Evolutionary conservation across 805 yeast genomes (phyloP).

Genomic region (Diddensiella santjacobensis): DNA sequence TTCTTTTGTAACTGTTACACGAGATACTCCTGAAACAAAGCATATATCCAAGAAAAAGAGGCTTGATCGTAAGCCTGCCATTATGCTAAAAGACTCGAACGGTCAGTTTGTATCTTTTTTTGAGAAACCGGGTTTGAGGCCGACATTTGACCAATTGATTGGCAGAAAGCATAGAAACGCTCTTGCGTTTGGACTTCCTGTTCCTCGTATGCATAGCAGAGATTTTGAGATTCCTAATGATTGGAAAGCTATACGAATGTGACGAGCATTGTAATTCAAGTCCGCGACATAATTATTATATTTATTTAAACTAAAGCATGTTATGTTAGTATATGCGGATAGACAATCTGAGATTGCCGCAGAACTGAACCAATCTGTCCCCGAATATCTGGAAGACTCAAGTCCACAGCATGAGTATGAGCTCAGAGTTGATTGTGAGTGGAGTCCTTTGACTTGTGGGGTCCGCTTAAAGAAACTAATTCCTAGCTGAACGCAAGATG

Average conservation of each 20-base stretch:
- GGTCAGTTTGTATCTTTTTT: conserved; percentile 8
- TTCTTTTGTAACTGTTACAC: conserved; percentile 3
- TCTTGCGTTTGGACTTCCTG: conserved; percentile 20
- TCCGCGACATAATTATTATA: no score
- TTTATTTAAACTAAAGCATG: no score
- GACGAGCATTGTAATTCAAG: no score
- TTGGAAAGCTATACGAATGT: no score
- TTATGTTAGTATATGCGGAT: no score
- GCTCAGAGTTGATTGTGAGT: no score
- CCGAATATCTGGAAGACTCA: no score
- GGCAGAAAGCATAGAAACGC: conserved; percentile 13
- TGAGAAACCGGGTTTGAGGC: conserved; percentile 4
- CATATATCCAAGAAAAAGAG: background rate
- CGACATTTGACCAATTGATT: conserved; percentile 20
- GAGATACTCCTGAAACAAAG: conserved; percentile 11
- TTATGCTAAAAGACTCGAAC: background rate
- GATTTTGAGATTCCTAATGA: conserved; percentile 22
- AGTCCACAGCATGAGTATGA: no score
- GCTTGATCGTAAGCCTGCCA: background rate
- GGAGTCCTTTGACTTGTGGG: background rate
- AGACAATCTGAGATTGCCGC: no score
- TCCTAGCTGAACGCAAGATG: background rate
- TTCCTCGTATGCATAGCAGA: conserved; percentile 8
- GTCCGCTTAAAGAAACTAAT: background rate
- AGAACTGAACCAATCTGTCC: no score